phyloP scores from a whole-genome alignment of 208 protist species.

The Polymyxa betae region DNA sequence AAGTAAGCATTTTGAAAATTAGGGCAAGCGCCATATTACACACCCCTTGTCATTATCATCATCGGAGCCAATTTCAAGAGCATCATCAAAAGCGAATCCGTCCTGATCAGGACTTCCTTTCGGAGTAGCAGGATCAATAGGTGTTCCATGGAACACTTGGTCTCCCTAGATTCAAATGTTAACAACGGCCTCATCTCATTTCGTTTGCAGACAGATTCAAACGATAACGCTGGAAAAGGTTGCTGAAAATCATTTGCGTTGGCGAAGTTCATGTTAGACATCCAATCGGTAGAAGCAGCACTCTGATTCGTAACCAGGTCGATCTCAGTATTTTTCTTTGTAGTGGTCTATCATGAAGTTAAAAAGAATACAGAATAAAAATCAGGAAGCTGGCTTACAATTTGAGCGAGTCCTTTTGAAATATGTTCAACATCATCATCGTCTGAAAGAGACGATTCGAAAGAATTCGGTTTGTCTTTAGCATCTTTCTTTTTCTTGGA shows the following conservation, averaged over 20 bases:
- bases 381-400: not conserved
- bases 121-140: constrained; percentile 7
- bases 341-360: not conserved
- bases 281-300: constrained; percentile 16
- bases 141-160: not conserved
- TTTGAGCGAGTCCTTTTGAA: not conserved
- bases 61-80: constrained; percentile 38
- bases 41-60: constrained; percentile 23
- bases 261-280: not conserved
- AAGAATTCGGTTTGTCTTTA: not conserved
- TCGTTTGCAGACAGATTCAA: constrained; percentile 8
- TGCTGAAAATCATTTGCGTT: constrained; percentile 2
- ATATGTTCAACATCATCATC: not conserved
- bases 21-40: not conserved
- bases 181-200: not conserved
- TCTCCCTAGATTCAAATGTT: not conserved
- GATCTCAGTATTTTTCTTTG: not conserved
- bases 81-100: constrained; percentile 45
- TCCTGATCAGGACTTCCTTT: not conserved
- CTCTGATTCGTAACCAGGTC: constrained; percentile 32
- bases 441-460: constrained; percentile 28
- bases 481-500: not conserved
- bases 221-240: not conserved
- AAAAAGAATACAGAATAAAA: not conserved
- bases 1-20: not conserved